phyloP scores from a whole-genome alignment of 306 rosid genomes.

The Fragaria nilgerrensis region DNA sequence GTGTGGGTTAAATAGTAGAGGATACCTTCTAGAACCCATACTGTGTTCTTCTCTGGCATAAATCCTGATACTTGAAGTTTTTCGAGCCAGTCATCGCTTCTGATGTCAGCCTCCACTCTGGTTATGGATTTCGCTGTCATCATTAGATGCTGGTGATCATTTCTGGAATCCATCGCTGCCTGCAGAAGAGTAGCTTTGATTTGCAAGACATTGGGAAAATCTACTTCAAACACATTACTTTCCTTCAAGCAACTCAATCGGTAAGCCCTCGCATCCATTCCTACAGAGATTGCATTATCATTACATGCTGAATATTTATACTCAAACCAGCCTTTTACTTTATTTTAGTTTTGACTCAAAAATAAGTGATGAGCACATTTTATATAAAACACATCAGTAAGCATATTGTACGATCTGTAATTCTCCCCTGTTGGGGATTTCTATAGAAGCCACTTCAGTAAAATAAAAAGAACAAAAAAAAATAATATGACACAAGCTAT shows the following conservation, averaged over 20 bases:
- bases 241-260: conserved; percentile 86
- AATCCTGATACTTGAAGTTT: conserved; percentile 83
- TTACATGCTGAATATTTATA: background rate
- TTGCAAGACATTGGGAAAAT: conserved; percentile 69
- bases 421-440: background rate
- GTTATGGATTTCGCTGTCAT: conserved; percentile 65
- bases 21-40: conserved; percentile 92
- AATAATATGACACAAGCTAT: background rate
- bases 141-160: conserved; percentile 34
- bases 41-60: conserved; percentile 74
- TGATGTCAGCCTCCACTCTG: conserved; percentile 86
- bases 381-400: background rate
- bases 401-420: background rate
- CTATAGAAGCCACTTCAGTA: background rate
- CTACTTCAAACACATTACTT: conserved; percentile 85
- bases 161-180: conserved; percentile 66
- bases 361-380: no score
- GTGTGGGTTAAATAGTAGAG: conserved; percentile 76
- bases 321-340: background rate
- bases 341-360: background rate
- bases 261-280: conserved; percentile 98
- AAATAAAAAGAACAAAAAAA: background rate
- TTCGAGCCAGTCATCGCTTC: conserved; percentile 75
- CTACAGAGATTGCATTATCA: conserved; percentile 45
- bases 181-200: conserved; percentile 64